Conservation (phyloP, 2,329 filamentous ascomycete genomes). For the Sporothrix pallida region DNA sequence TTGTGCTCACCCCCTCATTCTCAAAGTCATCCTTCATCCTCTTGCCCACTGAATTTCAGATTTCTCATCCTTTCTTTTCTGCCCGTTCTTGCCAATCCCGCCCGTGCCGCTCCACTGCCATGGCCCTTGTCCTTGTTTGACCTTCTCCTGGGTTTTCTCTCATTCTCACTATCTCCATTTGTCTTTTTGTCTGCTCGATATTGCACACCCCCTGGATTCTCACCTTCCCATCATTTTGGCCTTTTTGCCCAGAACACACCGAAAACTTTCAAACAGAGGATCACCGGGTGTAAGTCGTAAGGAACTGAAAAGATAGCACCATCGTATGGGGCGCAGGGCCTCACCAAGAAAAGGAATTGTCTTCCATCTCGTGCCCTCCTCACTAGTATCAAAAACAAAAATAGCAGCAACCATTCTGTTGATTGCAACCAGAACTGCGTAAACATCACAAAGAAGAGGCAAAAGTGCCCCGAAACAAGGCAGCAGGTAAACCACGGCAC, state of each 20-base stretch:
- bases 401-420: too few relatives aligned
- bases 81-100: constrained; percentile 8
- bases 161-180: constrained; percentile 15
- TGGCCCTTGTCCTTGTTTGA: background rate
- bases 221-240: background rate
- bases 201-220: background rate
- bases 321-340: constrained; percentile 1
- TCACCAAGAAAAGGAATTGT: background rate
- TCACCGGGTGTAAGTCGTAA: background rate
- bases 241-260: constrained; percentile 6
- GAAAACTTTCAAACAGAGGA: background rate
- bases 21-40: background rate
- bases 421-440: constrained; percentile 9
- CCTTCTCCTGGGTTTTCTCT: background rate
- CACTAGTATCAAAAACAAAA: too few relatives aligned
- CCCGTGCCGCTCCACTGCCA: background rate
- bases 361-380: background rate
- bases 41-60: background rate
- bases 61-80: background rate
- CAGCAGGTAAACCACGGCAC: background rate
- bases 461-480: background rate
- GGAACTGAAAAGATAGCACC: background rate
- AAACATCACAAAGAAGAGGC: background rate
- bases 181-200: background rate
- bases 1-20: background rate